Base-by-base conservation (phyloP, 108 stramenopile species). In the Conticribra guillardii region DNA sequence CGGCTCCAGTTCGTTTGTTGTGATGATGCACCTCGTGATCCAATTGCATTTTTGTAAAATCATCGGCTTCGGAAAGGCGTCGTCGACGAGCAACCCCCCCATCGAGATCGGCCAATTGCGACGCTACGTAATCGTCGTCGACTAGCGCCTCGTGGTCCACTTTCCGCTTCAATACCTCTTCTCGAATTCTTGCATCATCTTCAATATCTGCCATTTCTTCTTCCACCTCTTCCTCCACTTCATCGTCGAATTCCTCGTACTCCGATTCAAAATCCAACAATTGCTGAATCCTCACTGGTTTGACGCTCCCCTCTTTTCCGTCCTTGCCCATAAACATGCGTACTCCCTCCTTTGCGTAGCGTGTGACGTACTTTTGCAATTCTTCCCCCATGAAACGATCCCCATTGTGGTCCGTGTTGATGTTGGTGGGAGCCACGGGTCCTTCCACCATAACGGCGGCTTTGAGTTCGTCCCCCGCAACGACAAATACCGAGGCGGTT, bases 401-500 rank as follows among this genome's bases (percentile, higher is more conserved):
- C 26, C 80, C 75, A 26, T 63, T 51, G 16, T 69, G 74, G 21
- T 77, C 44, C 0, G 52, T 0, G 18, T 75, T 55, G 26, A 74
- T 49, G 19, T 74, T 73, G 4, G 50, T 26, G 23, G 71, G 73
- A 17, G 90, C 88, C 16, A 94, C 60, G 14, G 93, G 89, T 2
- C 93, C 93, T 41, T 89, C 87, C 28, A 94, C n/a, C 1, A 31
- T 54, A 2, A 72, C 30, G 1, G 71, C 74, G 8, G 88, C 90
- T 34, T 66, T 81, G 16, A 94, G 68, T 61, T 85, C 77, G 2
- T 78, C 45, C 7, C 89, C 90, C 1, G 76, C 78, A 9, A 88
- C 34, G 62, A 94, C 82, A 55, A 89, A 89, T 21, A 87, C 64
- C 48, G 84, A 84, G 1, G 74, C 31, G 11, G 93, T 94, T 1